phyloP scores from a whole-genome alignment of 495 filamentous ascomycete species.

The Physcia stellaris region DNA sequence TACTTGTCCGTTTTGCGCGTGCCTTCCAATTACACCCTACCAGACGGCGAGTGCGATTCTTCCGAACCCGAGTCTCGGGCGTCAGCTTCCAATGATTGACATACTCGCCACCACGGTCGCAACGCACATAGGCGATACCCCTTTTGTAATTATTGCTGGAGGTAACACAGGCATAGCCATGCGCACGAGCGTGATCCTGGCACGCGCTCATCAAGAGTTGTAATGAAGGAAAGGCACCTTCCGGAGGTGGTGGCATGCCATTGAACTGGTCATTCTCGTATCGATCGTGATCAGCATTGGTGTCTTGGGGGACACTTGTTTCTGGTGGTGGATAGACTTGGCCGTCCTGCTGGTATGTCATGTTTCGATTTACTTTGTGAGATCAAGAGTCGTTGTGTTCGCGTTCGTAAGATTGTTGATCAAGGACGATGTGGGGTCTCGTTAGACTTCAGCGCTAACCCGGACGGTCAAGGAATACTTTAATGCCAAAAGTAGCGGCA shows the following conservation, averaged over 20 bases:
- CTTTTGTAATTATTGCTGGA: conserved; percentile 17
- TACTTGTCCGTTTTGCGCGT: conserved; percentile 9
- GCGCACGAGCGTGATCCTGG: conserved; percentile 11
- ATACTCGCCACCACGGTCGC: conserved; percentile 16
- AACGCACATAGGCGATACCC: conserved; percentile 16
- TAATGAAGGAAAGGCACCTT: conserved; percentile 10
- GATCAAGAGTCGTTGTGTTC: too few species aligned
- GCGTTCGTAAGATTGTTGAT: too few species aligned
- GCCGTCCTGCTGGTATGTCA: background rate
- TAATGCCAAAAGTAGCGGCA: too few species aligned
- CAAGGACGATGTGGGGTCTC: too few species aligned
- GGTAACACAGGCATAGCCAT: conserved; percentile 16
- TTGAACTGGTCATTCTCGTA: conserved; percentile 10
- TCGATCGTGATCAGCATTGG: too few species aligned
- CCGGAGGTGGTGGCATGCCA: conserved; percentile 14
- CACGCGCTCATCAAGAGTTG: conserved; percentile 13
- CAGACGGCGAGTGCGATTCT: conserved; percentile 12
- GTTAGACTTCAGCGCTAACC: too few species aligned
- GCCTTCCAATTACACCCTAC: conserved; percentile 16
- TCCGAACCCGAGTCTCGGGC: conserved; percentile 12
- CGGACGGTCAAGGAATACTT: too few species aligned
- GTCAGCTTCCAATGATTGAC: conserved; percentile 17
- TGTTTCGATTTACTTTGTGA: too few species aligned
- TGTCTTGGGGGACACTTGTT: conserved; percentile 1
- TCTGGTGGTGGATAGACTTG: background rate